Base-by-base conservation (phyloP, 768 basidiomycete species). In the Pleurotus djamor region DNA sequence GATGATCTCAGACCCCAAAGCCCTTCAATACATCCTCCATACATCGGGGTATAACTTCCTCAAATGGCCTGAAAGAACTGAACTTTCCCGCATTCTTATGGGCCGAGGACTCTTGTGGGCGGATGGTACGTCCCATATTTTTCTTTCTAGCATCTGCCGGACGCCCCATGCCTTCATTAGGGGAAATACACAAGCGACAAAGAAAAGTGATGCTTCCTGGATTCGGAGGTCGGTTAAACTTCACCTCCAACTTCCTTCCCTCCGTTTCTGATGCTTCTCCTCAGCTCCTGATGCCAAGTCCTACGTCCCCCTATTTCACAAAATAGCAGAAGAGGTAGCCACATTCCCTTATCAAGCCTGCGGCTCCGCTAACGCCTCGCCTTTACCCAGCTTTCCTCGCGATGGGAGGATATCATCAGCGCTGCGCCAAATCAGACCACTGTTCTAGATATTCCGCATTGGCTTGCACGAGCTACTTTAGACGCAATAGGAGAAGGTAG, bases 1-100 rank as follows among this genome's bases (percentile, higher is more conserved):
- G 36, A 68, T 82, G 50, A 75, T 84, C 57, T 78, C 82, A 33
- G 84, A 86, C 59, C 83, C 82, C 0, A 83, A 83, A 66, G 82
- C 83, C 4, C 69, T 86, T n/a, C 81, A 83, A 62, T 79, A 84
- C 63, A 80, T 84, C 32, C 77, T 79, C 55, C 81, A 84, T 58
- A 81, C 82, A 16, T 79, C 79, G 13, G 78, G 78, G 72, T 85
- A 85, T 64, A 75, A 75, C 12, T 84, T 81, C 66, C 72, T 76
- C 37, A 84, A 85, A 67, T 78, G 78, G 73, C 76, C 75, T 9
- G 78, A 81, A 64, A 70, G 81, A 51, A 78, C 78, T 35, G 77
- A 81, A 60, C 76, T 82, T 41, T 81, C 79, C 36, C 73, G 80
- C 2, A 71, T 83, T 34, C 61, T 82, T 21, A 80, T 80, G 69